Evolutionary conservation across 371 early-diverging fungal genomes (phyloP).

Genomic region (Syncephalis plumigaleata): DNA sequence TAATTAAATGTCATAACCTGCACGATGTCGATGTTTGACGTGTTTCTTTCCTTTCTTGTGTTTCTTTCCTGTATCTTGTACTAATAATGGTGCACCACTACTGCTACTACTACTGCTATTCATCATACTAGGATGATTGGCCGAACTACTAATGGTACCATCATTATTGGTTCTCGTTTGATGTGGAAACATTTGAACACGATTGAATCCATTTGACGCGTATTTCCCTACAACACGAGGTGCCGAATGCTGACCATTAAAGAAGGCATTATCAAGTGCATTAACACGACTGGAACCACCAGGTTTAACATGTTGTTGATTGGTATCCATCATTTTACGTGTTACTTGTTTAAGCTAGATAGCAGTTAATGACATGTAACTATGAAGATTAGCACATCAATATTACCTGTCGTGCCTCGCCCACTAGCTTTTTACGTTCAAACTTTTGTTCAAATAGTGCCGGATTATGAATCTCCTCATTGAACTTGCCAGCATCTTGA

Average conservation of each 20-base stretch:
- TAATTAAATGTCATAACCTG: not conserved
- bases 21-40: slow-evolving; percentile 1
- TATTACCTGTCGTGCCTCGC: too few species aligned
- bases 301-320: not conserved
- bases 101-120: not conserved
- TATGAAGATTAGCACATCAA: too few species aligned
- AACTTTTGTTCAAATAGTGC: not conserved
- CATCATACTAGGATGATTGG: not conserved
- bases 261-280: slow-evolving; percentile 3
- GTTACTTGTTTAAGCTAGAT: too few species aligned
- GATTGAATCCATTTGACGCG: slow-evolving; percentile 20
- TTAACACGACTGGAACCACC: not conserved
- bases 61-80: not conserved
- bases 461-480: slow-evolving; percentile 1
- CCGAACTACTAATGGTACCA: slow-evolving; percentile 16
- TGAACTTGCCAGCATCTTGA: not conserved
- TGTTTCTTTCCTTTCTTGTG: slow-evolving; percentile 5
- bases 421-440: not conserved
- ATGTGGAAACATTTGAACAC: slow-evolving; percentile 41
- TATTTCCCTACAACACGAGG: slow-evolving; percentile 8
- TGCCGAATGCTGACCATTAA: not conserved
- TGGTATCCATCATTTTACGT: not conserved
- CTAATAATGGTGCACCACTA: not conserved
- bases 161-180: slow-evolving; percentile 27
- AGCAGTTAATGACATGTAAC: not conserved